Percentiles rank a stretch among this genome's conserved stretches.
Evolutionary conservation across 306 rosid genomes (phyloP).

Genomic region (Corylus avellana): DNA sequence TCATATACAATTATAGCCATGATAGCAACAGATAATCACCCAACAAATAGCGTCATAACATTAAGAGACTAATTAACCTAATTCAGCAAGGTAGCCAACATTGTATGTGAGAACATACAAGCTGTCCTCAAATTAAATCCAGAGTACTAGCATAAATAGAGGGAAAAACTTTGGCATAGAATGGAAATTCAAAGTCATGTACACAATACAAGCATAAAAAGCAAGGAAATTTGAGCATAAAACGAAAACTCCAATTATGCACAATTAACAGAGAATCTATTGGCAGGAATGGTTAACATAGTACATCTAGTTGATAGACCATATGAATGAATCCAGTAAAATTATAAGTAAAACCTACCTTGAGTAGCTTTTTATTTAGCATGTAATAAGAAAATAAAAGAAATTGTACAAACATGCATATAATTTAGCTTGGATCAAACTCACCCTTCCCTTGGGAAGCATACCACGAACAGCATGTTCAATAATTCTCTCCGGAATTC

Average conservation of each 20-base stretch:
- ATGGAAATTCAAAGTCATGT: not conserved
- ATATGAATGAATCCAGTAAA: not conserved
- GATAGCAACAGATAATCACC: no score
- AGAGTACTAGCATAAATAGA: not conserved
- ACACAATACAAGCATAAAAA: not conserved
- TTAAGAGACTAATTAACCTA: not conserved
- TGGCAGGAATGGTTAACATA: not conserved
- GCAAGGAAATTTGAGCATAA: not conserved
- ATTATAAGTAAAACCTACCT: not conserved
- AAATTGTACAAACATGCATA: not conserved
- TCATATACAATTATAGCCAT: not conserved
- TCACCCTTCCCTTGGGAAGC: conserved; percentile 99
- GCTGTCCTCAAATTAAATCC: not conserved
- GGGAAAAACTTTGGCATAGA: not conserved
- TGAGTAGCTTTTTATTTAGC: not conserved
- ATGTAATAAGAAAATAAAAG: not conserved
- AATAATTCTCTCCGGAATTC: conserved; percentile 92
- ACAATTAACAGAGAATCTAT: not conserved
- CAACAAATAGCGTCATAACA: not conserved
- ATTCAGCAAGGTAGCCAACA: not conserved
- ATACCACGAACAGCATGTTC: conserved; percentile 99
- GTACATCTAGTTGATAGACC: not conserved
- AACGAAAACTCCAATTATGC: not conserved
- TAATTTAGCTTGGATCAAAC: conserved; percentile 24
- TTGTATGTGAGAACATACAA: not conserved